Percentiles rank a stretch among this genome's conserved stretches.
These are phyloP conservation scores for Ophiocordyceps camponoti-saundersi DNA, from an alignment of 2,329 filamentous ascomycete species.

Conservation along the genomic window DNA sequence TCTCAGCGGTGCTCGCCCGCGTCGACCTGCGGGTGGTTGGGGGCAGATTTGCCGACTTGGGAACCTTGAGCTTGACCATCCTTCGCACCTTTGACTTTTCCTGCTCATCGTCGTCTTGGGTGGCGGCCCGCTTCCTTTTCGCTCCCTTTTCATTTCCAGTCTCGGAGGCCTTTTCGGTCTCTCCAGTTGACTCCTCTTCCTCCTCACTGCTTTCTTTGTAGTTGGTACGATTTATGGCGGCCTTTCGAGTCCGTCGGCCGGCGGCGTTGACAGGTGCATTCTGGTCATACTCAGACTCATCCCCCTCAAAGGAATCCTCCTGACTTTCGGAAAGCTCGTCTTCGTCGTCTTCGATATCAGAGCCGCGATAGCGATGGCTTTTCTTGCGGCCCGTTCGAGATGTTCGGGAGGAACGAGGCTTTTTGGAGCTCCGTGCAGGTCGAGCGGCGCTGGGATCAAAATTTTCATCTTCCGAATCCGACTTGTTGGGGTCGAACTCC, in stretches of 20 bases:
- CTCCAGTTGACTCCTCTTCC: constrained; percentile 14
- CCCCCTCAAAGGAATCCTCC: constrained; percentile 29
- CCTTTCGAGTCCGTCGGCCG: constrained; percentile 30
- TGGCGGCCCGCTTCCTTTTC: constrained; percentile 15
- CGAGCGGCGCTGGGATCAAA: constrained; percentile 37
- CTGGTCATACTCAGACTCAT: constrained; percentile 21
- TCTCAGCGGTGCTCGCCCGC: constrained; percentile 35
- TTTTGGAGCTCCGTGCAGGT: constrained; percentile 24
- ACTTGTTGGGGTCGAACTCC: constrained; percentile 48
- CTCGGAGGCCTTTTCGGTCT: constrained; percentile 11
- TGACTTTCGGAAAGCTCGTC: constrained; percentile 37
- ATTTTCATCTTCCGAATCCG: constrained; percentile 48
- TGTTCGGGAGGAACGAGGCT: constrained; percentile 20
- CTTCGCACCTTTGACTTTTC: constrained; percentile 13
- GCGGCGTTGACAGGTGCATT: constrained; percentile 26
- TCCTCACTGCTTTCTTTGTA: constrained; percentile 30
- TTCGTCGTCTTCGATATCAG: constrained; percentile 45
- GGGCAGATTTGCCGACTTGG: constrained; percentile 9
- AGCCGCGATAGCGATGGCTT: constrained; percentile 33
- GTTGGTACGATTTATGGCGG: constrained; percentile 24
- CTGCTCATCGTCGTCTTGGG: constrained; percentile 9
- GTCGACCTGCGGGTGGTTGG: constrained; percentile 27
- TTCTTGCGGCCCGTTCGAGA: constrained; percentile 17
- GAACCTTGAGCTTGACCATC: constrained; percentile 28
- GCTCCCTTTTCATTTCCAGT: constrained; percentile 3